Evolutionary conservation across 495 filamentous ascomycete genomes (phyloP), one percentile per base, ranked within the genome.

Genomic region (Neurospora sp.): DNA sequence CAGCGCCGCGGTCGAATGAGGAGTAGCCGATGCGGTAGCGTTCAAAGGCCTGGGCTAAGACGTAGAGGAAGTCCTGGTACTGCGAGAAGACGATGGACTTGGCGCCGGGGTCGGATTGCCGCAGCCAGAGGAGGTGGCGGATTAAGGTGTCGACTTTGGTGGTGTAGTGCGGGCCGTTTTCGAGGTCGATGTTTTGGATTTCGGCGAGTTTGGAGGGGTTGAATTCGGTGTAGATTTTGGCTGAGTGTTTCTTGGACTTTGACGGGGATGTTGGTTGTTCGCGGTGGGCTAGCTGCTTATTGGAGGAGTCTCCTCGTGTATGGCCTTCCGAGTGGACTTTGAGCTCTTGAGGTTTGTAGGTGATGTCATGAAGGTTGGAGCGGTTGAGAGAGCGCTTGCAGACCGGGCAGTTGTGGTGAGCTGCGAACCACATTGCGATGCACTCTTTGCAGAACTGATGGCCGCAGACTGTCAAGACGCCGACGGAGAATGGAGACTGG

Each of bases 1-100:
- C 6, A 14, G 53, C 27, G 27, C 83, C 83, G 44, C 76, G 80
- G 72, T 91, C 88, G 70, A 97, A 89, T 12, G 86, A 89, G 9
- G 91, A 87, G 72, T 84, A 90, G 2, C 90, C 88, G 73, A 98
- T 96, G 22, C 87, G 87, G 77, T 91, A 90, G 3, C 87, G 81
- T 2, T 78, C 72, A 69, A 98, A 89, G 0, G 93, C 94, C 31
- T 79, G 82, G 44, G 84, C 84, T 3, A 99, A 84, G 10, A 96
- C 87, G 3, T 87, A 82, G n/a, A 99, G 83, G 74, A 97, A 97
- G 59, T 91, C 89, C 70, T 87, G 86, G 81, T 85, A 83, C 78
- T 99, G 95, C 6, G 93, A 94, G 79, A 98, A 99, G 31, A 98
- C 83, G 76, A 99, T 90, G 0, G 93, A 93, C 78, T 98, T 97